Evolutionary conservation across 2,329 filamentous ascomycete species (phyloP), one percentile per base, ranked within the genome.

Genomic region (Fusarium sp.): DNA sequence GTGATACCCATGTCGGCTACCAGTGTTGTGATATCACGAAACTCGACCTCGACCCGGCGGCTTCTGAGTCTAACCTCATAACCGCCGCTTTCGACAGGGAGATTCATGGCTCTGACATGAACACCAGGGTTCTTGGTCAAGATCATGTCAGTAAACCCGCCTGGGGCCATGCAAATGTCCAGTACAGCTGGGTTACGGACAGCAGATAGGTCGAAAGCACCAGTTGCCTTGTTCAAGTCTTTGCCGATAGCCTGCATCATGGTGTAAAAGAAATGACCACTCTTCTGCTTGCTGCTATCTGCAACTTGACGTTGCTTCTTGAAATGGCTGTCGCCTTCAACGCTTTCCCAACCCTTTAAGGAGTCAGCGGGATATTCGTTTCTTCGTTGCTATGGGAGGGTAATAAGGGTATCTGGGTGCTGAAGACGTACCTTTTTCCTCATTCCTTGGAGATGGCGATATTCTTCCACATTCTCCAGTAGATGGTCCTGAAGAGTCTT

Each of bases 91-190:
- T 64, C 36, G 0, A 49, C 9, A 0, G 81, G 79, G 2, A 85
- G 70, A 28, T 68, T 83, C 53, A 85, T 76, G 0, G 64, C 71
- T 13, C 76, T 67, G 15, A 71, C 70, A 0, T 26, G 49, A 4
- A 79, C 74, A 0, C 43, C 31, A 0, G 72, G 77, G 44, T 79
- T 81, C 10, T 64, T 56, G 5, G 68, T 32, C 25, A 84, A 59
- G 0, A 76, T 76, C 8, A 70, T 72, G 0, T 64, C 58, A 3
- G 81, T 70, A 61, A 84, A 87, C 1, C 80, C 84, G 5, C 84
- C 84, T 0, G 84, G 84, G 0, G 84, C 84, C 74, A 83, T 80
- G 69, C 84, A 85, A 58, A 85, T 75, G 61, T 87, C 84, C 1
- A 88, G 78, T 19, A 86, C 74, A 8, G 40, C 42, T 4, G 45